Evolutionary conservation across 2,329 filamentous ascomycete species (phyloP), one percentile per base, ranked within the genome.

Genomic region (Cladosporium sp.): DNA sequence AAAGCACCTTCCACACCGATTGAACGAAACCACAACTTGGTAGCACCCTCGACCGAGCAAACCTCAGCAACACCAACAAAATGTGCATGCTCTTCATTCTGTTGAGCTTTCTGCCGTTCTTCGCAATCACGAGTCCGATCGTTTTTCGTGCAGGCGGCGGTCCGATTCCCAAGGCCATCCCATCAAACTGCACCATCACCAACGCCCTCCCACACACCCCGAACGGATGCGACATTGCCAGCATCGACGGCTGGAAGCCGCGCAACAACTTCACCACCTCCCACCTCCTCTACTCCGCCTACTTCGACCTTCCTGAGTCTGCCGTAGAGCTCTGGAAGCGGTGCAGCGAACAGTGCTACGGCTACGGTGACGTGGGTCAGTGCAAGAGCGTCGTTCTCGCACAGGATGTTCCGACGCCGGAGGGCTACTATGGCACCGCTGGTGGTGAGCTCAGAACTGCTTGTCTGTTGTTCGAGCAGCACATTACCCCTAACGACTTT

Each of bases 331-430:
- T 58, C 45, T 61, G 61, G 12, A 45, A 60, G 47, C 62, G 67
- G 45, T 72, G 69, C 53, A 59, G 66, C 3, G 47, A 71, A 52
- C 69, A 72, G 53, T 72, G 70, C 57, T 67, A 71, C 49, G 69
- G 69, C 11, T 68, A 66, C 39, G 50, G 52, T 13, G 56, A 62
- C 35, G 51, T 52, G n/a, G 55, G 54, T 8, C 55, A 66, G 33
- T 72, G 70, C 58, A 64, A 65, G 49, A 59, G 59, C 7, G 65
- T 62, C 2, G 67, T 63, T 25, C 63, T 69, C 60, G 68, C 64
- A 1, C 60, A 70, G 41, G 62, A 68, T n/a, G 57, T 70, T n/a
- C 54, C 56, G 12, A 58, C 62, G 7, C 69, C 69, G 7, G 51
- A 58, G n/a, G 62, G 61, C 2, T 69, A 65, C 38, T 64, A 62